Evolutionary conservation across 148 eudicot species (phyloP).

Genomic region (Polygonum maritimum): DNA sequence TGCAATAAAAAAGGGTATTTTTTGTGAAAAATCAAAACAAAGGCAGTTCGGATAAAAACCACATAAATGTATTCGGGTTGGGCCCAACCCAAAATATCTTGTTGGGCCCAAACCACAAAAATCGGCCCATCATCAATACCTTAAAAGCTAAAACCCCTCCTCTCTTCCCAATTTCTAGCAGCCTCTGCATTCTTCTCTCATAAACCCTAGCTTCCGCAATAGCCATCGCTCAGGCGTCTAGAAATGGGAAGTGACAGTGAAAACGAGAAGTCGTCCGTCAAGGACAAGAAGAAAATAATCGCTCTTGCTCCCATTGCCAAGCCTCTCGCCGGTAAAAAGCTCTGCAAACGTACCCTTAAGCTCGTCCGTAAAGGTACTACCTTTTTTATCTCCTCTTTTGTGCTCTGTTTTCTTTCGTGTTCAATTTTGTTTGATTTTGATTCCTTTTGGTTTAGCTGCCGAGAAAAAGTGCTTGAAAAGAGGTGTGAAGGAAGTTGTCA

Average conservation of each 20-base stretch:
- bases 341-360: conserved; percentile 70
- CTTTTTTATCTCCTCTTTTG: not conserved
- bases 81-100: not conserved
- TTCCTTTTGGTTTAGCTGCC: conserved; percentile 42
- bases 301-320: conserved; percentile 82
- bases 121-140: not conserved
- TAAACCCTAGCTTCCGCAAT: conserved; percentile 8
- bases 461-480: conserved; percentile 92
- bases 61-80: not conserved
- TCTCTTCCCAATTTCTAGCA: not conserved
- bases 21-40: too few species aligned
- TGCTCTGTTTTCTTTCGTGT: not conserved
- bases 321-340: conserved; percentile 94
- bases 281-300: conserved; percentile 49
- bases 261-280: conserved; percentile 50
- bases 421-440: not conserved
- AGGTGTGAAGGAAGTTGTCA: conserved; percentile 96
- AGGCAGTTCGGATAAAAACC: too few species aligned
- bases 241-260: conserved; percentile 72
- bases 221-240: not conserved
- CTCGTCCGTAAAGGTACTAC: conserved; percentile 68
- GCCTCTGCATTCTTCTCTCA: not conserved
- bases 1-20: too few species aligned
- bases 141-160: not conserved
- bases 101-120: not conserved